These are phyloP conservation scores for Hapsidospora chrysogenum DNA, from an alignment of 495 filamentous ascomycete species.

Conservation along the genomic window DNA sequence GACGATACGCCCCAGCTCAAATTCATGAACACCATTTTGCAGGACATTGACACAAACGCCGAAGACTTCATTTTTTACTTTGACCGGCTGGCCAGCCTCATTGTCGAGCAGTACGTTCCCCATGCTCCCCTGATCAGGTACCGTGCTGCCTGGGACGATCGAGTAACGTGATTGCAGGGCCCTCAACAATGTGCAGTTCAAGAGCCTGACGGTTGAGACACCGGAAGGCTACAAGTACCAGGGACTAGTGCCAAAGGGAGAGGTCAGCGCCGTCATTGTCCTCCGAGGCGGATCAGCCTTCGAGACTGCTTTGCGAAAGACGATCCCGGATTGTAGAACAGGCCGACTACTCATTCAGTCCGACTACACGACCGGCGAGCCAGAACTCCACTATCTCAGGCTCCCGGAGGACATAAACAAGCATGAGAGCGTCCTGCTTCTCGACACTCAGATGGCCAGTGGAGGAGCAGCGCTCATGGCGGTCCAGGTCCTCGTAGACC, in stretches of 20 bases:
- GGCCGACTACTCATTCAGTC: slow-evolving; percentile 85
- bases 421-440: slow-evolving; percentile 65
- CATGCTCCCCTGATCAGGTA: neutral
- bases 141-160: neutral
- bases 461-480: slow-evolving; percentile 94
- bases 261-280: slow-evolving; percentile 74
- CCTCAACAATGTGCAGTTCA: slow-evolving; percentile 53
- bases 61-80: slow-evolving; percentile 98
- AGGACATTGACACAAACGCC: slow-evolving; percentile 56
- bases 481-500: slow-evolving; percentile 81
- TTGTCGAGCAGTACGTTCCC: slow-evolving; percentile 56
- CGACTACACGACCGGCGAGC: slow-evolving; percentile 67
- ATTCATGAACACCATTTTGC: slow-evolving; percentile 82
- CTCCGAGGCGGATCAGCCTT: slow-evolving; percentile 74
- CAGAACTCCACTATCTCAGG: slow-evolving; percentile 76
- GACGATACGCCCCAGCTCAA: slow-evolving; percentile 58
- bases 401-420: slow-evolving; percentile 50
- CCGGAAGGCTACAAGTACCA: slow-evolving; percentile 47
- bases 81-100: slow-evolving; percentile 64
- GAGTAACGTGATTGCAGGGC: slow-evolving; percentile 33
- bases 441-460: slow-evolving; percentile 88
- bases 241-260: slow-evolving; percentile 48
- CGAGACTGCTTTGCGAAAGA: slow-evolving; percentile 73
- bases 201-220: slow-evolving; percentile 42
- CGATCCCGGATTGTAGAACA: slow-evolving; percentile 80